Base-by-base conservation (phyloP, 2,329 filamentous ascomycete genomes). In the Fusarium equiseti region DNA sequence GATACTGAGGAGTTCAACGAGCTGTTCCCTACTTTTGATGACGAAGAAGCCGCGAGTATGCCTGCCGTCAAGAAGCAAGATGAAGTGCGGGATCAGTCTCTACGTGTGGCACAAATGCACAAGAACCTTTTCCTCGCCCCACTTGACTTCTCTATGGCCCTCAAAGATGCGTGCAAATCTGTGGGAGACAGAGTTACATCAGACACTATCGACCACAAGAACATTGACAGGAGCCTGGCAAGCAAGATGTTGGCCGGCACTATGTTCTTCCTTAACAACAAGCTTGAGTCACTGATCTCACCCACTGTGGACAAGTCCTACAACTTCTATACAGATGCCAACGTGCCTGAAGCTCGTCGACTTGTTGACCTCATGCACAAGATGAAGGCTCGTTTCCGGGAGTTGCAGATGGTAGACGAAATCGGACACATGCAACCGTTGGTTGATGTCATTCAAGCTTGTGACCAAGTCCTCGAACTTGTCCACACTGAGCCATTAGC, bases 241-340 rank as follows among this genome's bases (percentile, higher is more conserved):
- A 83, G 84, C 54, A 83, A 83, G 54, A 84, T 94, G 50, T 83
- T 97, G 27, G 87, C 93, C 3, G 88, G 88, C 5, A 84, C 91
- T 1, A 80, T 95, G 26, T 81, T 95, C 20, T 81, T 88, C 1
- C 79, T 97, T 2, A 85, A 91, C 61, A 87, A 91, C 66, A 88
- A 89, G 72, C 79, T 89, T 31, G 82, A 83, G 40, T 76, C 76
- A 5, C 77, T 85, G 2, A 72, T 80, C 8, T 80, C 81, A 7
- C 75, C 82, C 5, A 73, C 80, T 1, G 80, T 83, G 26, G 76
- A 70, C 31, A 80, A 77, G 20, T 73, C 75, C 2, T 97, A 95
- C 83, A 97, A 97, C 80, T 98, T 99, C 79, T 99, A 99, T 79
- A 90, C 88, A 0, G 91, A 97, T 75, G 79, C 91, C 5, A 97